A percentile compares a stretch with the other conserved stretches of the same genome.
Evolutionary conservation across 148 eudicot species (phyloP).

Genomic region (Spergularia bocconei): DNA sequence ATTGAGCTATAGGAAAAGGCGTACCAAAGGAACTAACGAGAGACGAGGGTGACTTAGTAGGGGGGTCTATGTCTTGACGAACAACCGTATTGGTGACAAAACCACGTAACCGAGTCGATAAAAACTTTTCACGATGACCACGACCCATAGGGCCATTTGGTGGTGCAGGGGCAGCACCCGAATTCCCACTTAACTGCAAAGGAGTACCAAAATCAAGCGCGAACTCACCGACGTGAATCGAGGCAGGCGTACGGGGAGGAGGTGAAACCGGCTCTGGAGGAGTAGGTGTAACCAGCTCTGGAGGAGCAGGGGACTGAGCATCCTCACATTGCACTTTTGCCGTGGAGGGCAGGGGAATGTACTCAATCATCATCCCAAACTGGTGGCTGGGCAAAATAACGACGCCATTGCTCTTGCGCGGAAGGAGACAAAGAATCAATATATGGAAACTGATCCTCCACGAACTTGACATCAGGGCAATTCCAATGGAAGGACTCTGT

Average conservation of each 20-base stretch:
- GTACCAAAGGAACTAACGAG: too few species aligned
- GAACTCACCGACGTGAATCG: background rate
- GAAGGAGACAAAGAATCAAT: background rate
- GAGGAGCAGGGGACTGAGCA: too few species aligned
- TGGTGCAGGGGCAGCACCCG: background rate
- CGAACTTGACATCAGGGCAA: background rate
- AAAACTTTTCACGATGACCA: constrained; percentile 1
- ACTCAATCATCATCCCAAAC: background rate
- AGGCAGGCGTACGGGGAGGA: too few species aligned
- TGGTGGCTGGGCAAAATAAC: background rate
- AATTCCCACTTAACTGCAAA: background rate
- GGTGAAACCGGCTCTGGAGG: too few species aligned
- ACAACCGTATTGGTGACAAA: background rate
- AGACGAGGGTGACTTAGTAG: background rate
- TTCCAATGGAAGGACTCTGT: too few species aligned
- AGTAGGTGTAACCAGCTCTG: too few species aligned
- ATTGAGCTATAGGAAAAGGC: too few species aligned
- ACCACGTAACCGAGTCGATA: background rate
- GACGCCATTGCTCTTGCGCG: background rate
- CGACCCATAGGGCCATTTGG: background rate
- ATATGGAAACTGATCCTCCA: background rate
- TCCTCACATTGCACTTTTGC: background rate
- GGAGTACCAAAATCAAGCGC: background rate
- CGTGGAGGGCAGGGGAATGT: background rate
- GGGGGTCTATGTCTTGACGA: background rate